Evolutionary conservation across 2,329 filamentous ascomycete genomes (phyloP), one percentile per base, ranked within the genome.

Genomic region (Tolypocladium guangdongense): DNA sequence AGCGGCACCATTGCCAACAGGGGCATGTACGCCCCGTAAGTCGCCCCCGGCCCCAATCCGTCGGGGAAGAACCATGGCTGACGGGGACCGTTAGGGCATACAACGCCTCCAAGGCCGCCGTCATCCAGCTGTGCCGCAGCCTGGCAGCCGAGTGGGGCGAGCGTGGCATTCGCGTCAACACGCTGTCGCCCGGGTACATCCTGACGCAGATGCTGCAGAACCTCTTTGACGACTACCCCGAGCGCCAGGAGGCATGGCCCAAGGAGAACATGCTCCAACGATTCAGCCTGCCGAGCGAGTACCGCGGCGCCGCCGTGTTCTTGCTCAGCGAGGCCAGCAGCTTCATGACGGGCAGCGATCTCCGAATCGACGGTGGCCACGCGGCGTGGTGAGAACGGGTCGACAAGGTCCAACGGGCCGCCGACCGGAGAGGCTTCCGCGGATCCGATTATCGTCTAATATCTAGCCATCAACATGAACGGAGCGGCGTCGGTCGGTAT

Each of bases 201-300:
- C 79, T 87, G 24, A 90, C 87, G 2, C 82, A 86, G 24, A 95
- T 96, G 90, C 88, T 92, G 1, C 81, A 88, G 65, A 79, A 81
- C 54, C 78, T 95, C 35, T 93, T 96, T 63, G 77, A 83, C 58
- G 77, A 86, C 58, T 87, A 81, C 59, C 90, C 90, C 0, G 87
- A 90, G 62, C 76, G 80, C 52, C 72, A 73, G 56, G 68, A 68
- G 30, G 78, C 84, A 56, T 95, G 90, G 90, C 82, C 87, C 18
- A 85, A 78, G 61, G 84, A 92, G 70, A 95, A 95, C 70, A 93
- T 95, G 89, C 75, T 95, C 52, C 83, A 79, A 32, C 78, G 82
- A 36, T 73, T 90, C 55, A 87, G 84, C 63, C 71, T 70, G 24
- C 85, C 86, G 0, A 74, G 82, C 49, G 86, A 90, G 66, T 88